Percentiles rank a stretch among this genome's conserved stretches.
phyloP scores from a whole-genome alignment of 208 protist species.

The Acanthamoeba castellanii region DNA sequence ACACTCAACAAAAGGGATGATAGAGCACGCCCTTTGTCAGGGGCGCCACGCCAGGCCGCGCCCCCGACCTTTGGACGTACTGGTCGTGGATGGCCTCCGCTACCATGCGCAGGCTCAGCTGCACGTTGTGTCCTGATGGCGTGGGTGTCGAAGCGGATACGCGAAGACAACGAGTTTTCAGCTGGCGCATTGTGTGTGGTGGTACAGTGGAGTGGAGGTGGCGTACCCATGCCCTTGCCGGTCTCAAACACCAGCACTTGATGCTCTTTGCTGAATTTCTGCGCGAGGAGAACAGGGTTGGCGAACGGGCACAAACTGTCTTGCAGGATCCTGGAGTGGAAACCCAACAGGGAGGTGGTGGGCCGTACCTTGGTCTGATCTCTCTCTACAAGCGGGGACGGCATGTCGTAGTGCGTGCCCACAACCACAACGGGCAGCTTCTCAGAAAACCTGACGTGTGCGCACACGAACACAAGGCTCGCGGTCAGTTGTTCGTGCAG shows the following conservation, averaged over 20 bases:
- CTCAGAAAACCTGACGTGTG: neutral
- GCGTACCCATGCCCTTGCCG: conserved; percentile 22
- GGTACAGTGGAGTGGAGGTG: neutral
- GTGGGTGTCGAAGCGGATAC: neutral
- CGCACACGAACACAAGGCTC: neutral
- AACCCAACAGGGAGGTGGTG: neutral
- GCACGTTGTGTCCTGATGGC: conserved; percentile 17
- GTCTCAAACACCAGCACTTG: conserved; percentile 56
- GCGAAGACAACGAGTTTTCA: neutral
- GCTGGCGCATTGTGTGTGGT: too few relatives aligned
- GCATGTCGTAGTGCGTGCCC: conserved; percentile 53
- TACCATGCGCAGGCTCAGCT: conserved; percentile 56
- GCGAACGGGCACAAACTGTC: neutral
- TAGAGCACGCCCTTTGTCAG: conserved; percentile 45
- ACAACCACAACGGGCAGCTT: conserved; percentile 48
- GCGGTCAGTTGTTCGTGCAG: neutral
- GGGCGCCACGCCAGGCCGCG: conserved; percentile 43
- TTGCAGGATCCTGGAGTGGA: neutral
- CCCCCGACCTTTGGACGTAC: conserved; percentile 8
- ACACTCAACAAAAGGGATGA: neutral
- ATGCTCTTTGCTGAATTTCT: neutral
- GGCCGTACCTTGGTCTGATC: neutral
- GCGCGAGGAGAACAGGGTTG: neutral
- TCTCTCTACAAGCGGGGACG: neutral
- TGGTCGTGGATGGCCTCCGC: conserved; percentile 64